Evolutionary conservation across 1,284 basidiomycete species (phyloP).

Genomic region (Thelephora terrestris): DNA sequence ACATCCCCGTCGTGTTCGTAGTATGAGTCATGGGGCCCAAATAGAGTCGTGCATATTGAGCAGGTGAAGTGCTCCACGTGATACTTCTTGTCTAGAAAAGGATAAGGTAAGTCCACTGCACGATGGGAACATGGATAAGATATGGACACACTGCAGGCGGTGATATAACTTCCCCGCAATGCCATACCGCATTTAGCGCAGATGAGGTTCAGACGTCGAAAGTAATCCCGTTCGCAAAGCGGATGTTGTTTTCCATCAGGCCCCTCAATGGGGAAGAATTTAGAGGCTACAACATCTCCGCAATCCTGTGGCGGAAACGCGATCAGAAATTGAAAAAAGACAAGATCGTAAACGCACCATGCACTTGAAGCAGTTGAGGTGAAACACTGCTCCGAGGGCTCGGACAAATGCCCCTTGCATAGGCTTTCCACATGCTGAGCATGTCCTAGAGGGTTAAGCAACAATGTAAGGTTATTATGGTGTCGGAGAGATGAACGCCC

Average conservation of each 20-base stretch:
- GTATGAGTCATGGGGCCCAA: constrained; percentile 97
- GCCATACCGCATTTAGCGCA: constrained; percentile 95
- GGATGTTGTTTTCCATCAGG: constrained; percentile 80
- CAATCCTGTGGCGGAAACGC: constrained; percentile 63
- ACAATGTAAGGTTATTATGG: constrained; percentile 10
- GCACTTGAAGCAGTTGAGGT: constrained; percentile 96
- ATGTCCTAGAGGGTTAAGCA: constrained; percentile 35
- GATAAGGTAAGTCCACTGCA: constrained; percentile 12
- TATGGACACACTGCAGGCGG: constrained; percentile 85
- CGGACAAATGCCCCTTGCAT: constrained; percentile 96
- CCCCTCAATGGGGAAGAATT: constrained; percentile 97
- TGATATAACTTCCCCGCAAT: constrained; percentile 95
- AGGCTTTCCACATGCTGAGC: constrained; percentile 61
- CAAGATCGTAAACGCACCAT: constrained; percentile 46
- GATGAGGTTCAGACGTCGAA: constrained; percentile 90
- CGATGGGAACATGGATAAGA: constrained; percentile 9
- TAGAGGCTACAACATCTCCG: constrained; percentile 90
- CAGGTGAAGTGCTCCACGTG: constrained; percentile 99
- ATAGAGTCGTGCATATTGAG: constrained; percentile 91
- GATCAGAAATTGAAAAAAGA: constrained; percentile 3
- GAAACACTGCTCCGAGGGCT: constrained; percentile 90
- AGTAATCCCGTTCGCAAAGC: constrained; percentile 98
- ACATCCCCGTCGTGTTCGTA: constrained; percentile 97
- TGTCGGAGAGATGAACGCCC: constrained; percentile 13
- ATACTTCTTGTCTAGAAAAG: constrained; percentile 82